Percentiles rank a stretch among this genome's conserved stretches.
Evolutionary conservation across 2,329 filamentous ascomycete species (phyloP).

Genomic region (Paecilomyces dactylethromorphus): DNA sequence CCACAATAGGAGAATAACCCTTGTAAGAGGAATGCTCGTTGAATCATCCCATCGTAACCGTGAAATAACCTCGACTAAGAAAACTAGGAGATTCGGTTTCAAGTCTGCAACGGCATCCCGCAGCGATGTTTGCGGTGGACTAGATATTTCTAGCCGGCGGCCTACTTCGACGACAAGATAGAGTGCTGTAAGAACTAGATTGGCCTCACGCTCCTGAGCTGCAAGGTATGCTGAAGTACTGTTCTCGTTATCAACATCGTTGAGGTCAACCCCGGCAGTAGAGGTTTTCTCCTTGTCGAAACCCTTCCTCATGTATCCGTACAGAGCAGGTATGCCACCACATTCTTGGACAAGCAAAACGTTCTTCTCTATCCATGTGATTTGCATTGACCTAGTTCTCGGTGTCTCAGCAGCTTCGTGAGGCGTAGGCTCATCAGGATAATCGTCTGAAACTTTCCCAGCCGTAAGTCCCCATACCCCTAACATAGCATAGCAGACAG

Average conservation of each 20-base stretch:
- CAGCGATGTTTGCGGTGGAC: slow-evolving; percentile 16
- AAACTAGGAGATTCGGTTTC: slow-evolving; percentile 63
- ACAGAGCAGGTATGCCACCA: slow-evolving; percentile 27
- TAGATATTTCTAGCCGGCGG: slow-evolving; percentile 26
- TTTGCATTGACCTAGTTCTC: slow-evolving; percentile 43
- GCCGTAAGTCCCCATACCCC: slow-evolving; percentile 67
- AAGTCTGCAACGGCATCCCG: slow-evolving; percentile 44
- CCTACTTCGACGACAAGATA: slow-evolving; percentile 38
- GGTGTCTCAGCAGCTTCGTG: slow-evolving; percentile 34
- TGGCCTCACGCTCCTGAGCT: slow-evolving; percentile 33
- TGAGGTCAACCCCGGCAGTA: slow-evolving; percentile 14
- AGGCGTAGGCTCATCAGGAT: slow-evolving; percentile 23
- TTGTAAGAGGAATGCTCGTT: slow-evolving; percentile 50
- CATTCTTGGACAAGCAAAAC: slow-evolving; percentile 31
- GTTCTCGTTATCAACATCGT: slow-evolving; percentile 24
- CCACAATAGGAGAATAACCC: slow-evolving; percentile 81
- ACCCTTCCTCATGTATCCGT: slow-evolving; percentile 29
- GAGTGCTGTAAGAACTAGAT: slow-evolving; percentile 35
- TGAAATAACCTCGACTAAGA: slow-evolving; percentile 63
- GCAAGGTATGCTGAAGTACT: slow-evolving; percentile 26
- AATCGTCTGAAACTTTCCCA: slow-evolving; percentile 32
- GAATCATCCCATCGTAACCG: slow-evolving; percentile 64
- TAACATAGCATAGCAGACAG: slow-evolving; percentile 50
- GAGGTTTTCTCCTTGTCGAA: slow-evolving; percentile 30
- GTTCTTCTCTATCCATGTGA: slow-evolving; percentile 41